These are phyloP conservation scores for Pestalotiopsis sp. DNA, from an alignment of 2,329 filamentous ascomycete species.

Conservation along the genomic window DNA sequence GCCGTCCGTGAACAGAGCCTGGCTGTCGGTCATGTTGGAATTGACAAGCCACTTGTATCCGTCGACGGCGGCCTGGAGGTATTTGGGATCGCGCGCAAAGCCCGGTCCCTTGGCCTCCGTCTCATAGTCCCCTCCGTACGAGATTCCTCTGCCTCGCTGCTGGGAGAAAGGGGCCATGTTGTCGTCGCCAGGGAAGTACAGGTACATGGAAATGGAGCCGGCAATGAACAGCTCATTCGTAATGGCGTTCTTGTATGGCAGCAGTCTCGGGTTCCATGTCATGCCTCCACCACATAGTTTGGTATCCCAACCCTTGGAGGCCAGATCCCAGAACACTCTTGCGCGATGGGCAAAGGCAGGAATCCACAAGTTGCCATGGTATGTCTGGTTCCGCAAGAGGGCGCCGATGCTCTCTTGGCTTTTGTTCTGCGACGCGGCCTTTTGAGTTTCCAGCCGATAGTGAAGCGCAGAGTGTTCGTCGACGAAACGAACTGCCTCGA, in stretches of 20 bases:
- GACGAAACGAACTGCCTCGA: slow-evolving; percentile 79
- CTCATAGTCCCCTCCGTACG: slow-evolving; percentile 17
- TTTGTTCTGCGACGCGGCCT: slow-evolving; percentile 17
- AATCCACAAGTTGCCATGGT: slow-evolving; percentile 77
- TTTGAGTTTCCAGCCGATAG: slow-evolving; percentile 39
- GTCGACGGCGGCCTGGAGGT: slow-evolving; percentile 72
- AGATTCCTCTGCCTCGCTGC: slow-evolving; percentile 13
- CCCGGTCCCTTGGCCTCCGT: slow-evolving; percentile 33
- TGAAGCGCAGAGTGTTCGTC: slow-evolving; percentile 66
- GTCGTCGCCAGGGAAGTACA: slow-evolving; percentile 79
- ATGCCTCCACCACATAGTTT: slow-evolving; percentile 83
- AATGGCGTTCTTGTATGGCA: slow-evolving; percentile 93
- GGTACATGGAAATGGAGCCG: slow-evolving; percentile 84
- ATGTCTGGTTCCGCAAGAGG: slow-evolving; percentile 48
- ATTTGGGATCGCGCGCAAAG: slow-evolving; percentile 55
- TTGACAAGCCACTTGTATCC: slow-evolving; percentile 79
- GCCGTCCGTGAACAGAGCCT: slow-evolving; percentile 80
- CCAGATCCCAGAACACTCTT: slow-evolving; percentile 82
- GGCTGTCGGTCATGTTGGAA: slow-evolving; percentile 77
- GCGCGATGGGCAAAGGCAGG: slow-evolving; percentile 80
- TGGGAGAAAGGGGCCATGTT: slow-evolving; percentile 67
- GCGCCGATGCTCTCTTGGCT: slow-evolving; percentile 23
- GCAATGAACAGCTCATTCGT: slow-evolving; percentile 90
- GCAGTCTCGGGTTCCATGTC: slow-evolving; percentile 80
- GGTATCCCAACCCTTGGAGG: slow-evolving; percentile 77